Evolutionary conservation across 768 basidiomycete genomes (phyloP).

Genomic region (Ramaria sp.): DNA sequence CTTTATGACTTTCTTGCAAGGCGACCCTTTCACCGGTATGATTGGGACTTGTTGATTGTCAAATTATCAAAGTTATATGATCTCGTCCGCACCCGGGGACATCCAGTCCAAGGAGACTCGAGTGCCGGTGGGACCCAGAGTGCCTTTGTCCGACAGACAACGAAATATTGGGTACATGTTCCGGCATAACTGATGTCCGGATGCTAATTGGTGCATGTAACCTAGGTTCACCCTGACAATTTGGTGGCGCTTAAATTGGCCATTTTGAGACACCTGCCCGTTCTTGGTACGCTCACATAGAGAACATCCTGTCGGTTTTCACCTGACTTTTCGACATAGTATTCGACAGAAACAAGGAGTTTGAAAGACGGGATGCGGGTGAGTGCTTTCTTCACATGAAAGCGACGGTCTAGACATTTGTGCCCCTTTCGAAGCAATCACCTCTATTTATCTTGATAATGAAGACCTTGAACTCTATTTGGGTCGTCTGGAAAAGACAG

Average conservation of each 20-base stretch:
- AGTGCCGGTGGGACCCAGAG: conserved; percentile 92
- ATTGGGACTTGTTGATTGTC: conserved; percentile 92
- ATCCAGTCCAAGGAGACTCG: conserved; percentile 88
- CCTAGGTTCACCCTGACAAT: conserved; percentile 80
- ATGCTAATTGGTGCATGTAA: conserved; percentile 4
- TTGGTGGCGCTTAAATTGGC: conserved; percentile 88
- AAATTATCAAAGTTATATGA: conserved; percentile 93
- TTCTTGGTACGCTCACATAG: conserved; percentile 53
- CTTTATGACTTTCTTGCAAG: conserved; percentile 87
- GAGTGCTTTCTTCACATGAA: conserved; percentile 8
- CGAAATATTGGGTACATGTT: conserved; percentile 92
- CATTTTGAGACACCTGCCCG: conserved; percentile 85
- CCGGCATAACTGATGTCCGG: background rate
- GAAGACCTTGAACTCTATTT: conserved; percentile 93
- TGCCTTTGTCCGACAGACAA: conserved; percentile 96
- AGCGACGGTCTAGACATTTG: background rate
- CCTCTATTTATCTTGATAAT: conserved; percentile 95
- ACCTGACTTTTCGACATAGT: conserved; percentile 33
- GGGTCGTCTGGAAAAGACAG: conserved; percentile 94
- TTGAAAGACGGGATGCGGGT: conserved; percentile 76
- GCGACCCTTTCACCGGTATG: conserved; percentile 93
- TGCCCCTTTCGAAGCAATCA: conserved; percentile 56
- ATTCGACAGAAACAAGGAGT: conserved; percentile 91
- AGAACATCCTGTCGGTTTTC: background rate
- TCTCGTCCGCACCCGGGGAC: conserved; percentile 88